Evolutionary conservation across 495 filamentous ascomycete genomes (phyloP), one percentile per base, ranked within the genome.

Genomic region (Annulohypoxylon bovei): DNA sequence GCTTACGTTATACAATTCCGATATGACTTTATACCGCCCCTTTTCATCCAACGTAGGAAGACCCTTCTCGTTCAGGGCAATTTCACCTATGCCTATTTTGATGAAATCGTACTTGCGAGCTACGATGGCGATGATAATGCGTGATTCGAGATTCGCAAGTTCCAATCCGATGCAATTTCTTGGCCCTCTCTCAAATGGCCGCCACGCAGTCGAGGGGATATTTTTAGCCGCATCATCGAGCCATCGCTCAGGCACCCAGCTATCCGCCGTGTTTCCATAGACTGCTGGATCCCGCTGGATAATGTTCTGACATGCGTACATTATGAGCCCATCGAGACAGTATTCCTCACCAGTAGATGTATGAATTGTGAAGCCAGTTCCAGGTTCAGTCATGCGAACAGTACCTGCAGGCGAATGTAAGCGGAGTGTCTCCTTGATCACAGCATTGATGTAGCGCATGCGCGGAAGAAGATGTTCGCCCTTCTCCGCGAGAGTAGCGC

Each of bases 181-280:
- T 1, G 87, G 84, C 0, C 87, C 87, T 2, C 80, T 76, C 70
- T 87, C 85, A 64, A 89, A 89, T 12, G 84, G 82, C 32, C 86
- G 70, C 81, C 81, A 89, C 2, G 85, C 82, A 8, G 65, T 65
- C 0, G 75, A 39, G 9, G 79, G 80, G 12, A 78, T 76, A 25
- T 66, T 49, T 40, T 68, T 56, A 1, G 55, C 12, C 20, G 69
- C 66, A 2, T 71, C 63, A 14, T 70, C 73, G 0, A 89, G 75
- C 88, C 89, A 90, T 4, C 89, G 79, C 75, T 90, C 88, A 0
- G 88, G 89, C 7, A 82, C 78, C 71, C 88, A 91, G 30, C 86
- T 82, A 3, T 88, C 77, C 0, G 83, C 86, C 59, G 88, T 85
- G 0, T 83, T 75, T 0, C 88, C 78, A 37, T 72, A 92, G 0